Evolutionary conservation across 1,284 basidiomycete genomes (phyloP).

Genomic region (Puccinia horiana): DNA sequence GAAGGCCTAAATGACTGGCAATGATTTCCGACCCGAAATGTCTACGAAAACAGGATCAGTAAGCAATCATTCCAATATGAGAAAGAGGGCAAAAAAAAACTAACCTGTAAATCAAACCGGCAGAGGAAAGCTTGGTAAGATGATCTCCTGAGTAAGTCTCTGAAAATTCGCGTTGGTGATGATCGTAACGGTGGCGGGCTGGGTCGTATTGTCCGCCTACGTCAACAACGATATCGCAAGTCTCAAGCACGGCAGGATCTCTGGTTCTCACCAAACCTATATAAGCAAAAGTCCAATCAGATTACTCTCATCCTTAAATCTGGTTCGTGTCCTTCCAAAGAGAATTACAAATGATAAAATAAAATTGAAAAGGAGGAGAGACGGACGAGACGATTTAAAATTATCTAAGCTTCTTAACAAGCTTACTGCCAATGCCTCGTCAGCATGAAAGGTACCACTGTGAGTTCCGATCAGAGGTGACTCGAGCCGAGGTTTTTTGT

Average conservation of each 20-base stretch:
- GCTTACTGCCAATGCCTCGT: constrained; percentile 92
- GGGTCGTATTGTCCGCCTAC: constrained; percentile 91
- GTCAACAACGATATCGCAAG: constrained; percentile 94
- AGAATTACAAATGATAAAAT: background rate
- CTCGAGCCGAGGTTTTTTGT: constrained; percentile 30
- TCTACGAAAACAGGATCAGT: constrained; percentile 60
- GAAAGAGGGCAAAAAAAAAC: constrained; percentile 53
- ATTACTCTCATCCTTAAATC: constrained; percentile 27
- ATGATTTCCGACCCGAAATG: constrained; percentile 92
- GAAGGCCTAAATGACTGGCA: constrained; percentile 66
- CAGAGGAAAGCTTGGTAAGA: constrained; percentile 84
- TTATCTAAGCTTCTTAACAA: constrained; percentile 75
- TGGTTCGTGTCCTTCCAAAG: too few species aligned
- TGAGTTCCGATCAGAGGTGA: constrained; percentile 76
- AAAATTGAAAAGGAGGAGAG: background rate
- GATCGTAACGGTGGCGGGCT: constrained; percentile 78
- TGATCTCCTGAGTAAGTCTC: constrained; percentile 81
- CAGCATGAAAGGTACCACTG: constrained; percentile 94
- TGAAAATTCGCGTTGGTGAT: constrained; percentile 91
- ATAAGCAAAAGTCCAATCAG: background rate
- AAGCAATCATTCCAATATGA: background rate
- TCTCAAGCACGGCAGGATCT: constrained; percentile 75
- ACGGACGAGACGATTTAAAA: constrained; percentile 73
- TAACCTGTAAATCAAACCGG: constrained; percentile 91
- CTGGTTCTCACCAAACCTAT: constrained; percentile 76